Percentiles rank a stretch among this genome's conserved stretches.
These are phyloP conservation scores for Russula ochroleuca DNA, from an alignment of 768 basidiomycete species.

Conservation along the genomic window DNA sequence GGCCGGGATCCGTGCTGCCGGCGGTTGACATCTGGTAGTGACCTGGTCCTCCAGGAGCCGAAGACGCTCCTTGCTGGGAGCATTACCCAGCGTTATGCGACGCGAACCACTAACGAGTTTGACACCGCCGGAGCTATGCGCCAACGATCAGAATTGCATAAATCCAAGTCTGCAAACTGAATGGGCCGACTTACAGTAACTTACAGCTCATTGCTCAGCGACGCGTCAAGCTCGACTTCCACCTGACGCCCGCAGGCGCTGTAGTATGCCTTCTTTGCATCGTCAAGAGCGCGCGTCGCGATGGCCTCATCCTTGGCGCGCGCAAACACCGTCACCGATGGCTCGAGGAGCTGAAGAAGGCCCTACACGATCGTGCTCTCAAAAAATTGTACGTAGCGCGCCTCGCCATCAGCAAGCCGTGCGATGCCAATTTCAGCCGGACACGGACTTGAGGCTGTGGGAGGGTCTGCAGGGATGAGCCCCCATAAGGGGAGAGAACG, in stretches of 20 bases:
- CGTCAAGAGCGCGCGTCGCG: slow-evolving; percentile 58
- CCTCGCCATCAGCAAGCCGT: slow-evolving; percentile 58
- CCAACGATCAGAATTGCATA: neutral
- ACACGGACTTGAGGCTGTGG: too few relatives aligned
- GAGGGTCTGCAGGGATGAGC: too few relatives aligned
- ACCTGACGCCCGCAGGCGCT: slow-evolving; percentile 72
- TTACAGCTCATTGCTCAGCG: slow-evolving; percentile 65
- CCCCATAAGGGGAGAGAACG: too few relatives aligned
- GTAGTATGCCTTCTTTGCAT: slow-evolving; percentile 63
- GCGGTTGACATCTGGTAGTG: too few relatives aligned
- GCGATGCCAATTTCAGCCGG: too few relatives aligned
- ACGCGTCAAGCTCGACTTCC: slow-evolving; percentile 54
- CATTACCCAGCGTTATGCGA: slow-evolving; percentile 90
- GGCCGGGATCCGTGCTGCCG: too few relatives aligned
- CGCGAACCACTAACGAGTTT: slow-evolving; percentile 67
- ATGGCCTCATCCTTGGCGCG: slow-evolving; percentile 63
- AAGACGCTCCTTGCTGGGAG: slow-evolving; percentile 87
- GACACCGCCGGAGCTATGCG: slow-evolving; percentile 74
- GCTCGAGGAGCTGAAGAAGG: slow-evolving; percentile 76
- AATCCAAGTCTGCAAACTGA: neutral
- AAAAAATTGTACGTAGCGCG: slow-evolving; percentile 75
- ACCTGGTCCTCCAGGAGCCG: slow-evolving; percentile 87
- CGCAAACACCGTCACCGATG: slow-evolving; percentile 58
- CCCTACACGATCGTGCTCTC: slow-evolving; percentile 84
- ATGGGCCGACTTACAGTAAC: slow-evolving; percentile 31